Evolutionary conservation across 1,139 yeast genomes (phyloP).

Genomic region (Blastobotrys elegans): DNA sequence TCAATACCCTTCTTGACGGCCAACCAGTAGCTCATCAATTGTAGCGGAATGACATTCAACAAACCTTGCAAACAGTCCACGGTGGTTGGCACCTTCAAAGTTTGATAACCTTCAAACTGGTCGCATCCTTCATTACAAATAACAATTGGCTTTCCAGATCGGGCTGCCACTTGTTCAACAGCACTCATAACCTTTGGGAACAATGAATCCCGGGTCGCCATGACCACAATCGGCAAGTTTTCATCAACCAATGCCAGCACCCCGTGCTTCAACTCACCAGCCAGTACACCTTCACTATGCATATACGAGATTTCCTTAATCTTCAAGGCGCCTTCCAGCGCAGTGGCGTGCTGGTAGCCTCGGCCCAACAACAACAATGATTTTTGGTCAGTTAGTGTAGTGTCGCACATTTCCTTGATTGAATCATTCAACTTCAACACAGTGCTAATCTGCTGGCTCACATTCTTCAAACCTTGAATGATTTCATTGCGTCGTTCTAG

Average conservation of each 20-base stretch:
- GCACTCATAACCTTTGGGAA: conserved; percentile 97
- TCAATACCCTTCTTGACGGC: conserved; percentile 94
- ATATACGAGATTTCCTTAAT: conserved; percentile 97
- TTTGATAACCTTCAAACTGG: conserved; percentile 39
- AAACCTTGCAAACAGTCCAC: conserved; percentile 98
- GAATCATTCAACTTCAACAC: conserved; percentile 69
- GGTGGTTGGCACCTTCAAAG: conserved; percentile 85
- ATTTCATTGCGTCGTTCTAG: conserved; percentile 74
- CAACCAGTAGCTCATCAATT: conserved; percentile 94
- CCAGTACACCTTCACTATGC: conserved; percentile 99
- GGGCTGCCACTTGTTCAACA: conserved; percentile 92
- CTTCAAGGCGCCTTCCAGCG: conserved; percentile 96
- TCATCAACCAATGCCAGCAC: conserved; percentile 95
- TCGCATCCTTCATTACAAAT: conserved; percentile 83
- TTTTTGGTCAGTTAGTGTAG: conserved; percentile 70
- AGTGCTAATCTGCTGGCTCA: conserved; percentile 79
- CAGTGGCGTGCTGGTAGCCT: conserved; percentile 96
- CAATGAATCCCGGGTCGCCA: conserved; percentile 96
- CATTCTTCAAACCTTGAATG: conserved; percentile 75
- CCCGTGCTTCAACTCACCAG: conserved; percentile 99
- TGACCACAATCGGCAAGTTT: conserved; percentile 85
- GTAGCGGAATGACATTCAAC: conserved; percentile 90
- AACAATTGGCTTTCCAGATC: conserved; percentile 95
- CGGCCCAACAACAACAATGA: conserved; percentile 90
- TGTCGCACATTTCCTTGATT: conserved; percentile 72